Percentiles rank a stretch among this genome's conserved stretches.
Conservation (phyloP, 2,329 filamentous ascomycete genomes). For the Alternaria hordeiaustralica region DNA sequence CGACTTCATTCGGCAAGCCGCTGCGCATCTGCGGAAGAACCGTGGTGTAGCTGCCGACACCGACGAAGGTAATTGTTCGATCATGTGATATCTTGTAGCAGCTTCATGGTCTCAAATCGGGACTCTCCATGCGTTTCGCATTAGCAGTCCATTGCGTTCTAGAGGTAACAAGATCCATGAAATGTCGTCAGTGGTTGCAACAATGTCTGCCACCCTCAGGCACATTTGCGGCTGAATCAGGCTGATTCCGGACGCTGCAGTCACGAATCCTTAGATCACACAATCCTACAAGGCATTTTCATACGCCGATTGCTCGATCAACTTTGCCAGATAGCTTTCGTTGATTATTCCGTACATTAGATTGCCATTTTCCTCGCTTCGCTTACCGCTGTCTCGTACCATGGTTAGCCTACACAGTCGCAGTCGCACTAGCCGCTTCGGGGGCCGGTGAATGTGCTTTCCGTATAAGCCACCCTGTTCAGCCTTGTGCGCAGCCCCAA, state of each 20-base stretch:
- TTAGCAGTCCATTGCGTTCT: not conserved
- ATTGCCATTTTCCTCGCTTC: not conserved
- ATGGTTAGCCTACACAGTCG: not conserved
- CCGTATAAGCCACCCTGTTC: constrained; percentile 7
- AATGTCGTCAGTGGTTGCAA: not conserved
- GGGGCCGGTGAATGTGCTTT: constrained; percentile 12
- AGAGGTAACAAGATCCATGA: not conserved
- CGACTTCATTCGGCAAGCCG: constrained; percentile 45
- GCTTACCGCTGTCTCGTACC: constrained; percentile 13
- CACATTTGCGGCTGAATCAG: not conserved
- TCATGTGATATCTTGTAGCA: not conserved
- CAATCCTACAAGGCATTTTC: not conserved
- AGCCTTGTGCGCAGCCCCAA: constrained; percentile 12
- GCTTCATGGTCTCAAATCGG: not conserved
- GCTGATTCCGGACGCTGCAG: not conserved
- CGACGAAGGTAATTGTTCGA: not conserved
- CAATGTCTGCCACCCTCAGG: not conserved
- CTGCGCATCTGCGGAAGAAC: constrained; percentile 34
- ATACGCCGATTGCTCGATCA: not conserved
- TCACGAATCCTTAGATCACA: not conserved
- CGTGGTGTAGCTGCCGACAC: constrained; percentile 25
- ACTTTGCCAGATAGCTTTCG: not conserved
- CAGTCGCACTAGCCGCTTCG: constrained; percentile 4
- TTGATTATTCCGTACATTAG: not conserved
- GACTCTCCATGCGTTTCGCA: not conserved